Conservation (phyloP, 1,284 basidiomycete genomes). For the Coniferiporia sulphurascens region DNA sequence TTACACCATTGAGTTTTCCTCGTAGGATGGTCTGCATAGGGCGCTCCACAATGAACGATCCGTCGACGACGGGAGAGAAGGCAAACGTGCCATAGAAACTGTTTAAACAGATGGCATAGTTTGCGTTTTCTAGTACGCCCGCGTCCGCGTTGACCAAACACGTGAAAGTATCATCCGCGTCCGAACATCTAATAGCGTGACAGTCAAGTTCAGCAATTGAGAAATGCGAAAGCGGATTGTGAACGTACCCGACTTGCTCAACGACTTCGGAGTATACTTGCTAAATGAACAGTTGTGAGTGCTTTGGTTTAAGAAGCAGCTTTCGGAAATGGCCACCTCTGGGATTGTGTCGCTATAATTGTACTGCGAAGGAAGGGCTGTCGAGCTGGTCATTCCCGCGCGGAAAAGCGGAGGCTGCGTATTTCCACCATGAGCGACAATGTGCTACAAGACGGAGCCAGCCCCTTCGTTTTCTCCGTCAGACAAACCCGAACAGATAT, state of each 20-base stretch:
- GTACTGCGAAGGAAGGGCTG: constrained; percentile 21
- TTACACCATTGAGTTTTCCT: constrained; percentile 17
- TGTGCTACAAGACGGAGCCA: constrained; percentile 22
- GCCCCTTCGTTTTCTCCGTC: constrained; percentile 12
- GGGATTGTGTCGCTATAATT: constrained; percentile 19
- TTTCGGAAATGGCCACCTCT: constrained; percentile 10
- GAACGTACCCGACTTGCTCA: constrained; percentile 2
- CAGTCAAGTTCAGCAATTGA: no score
- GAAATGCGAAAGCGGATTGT: background rate
- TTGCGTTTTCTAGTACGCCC: constrained; percentile 30
- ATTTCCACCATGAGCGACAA: constrained; percentile 21
- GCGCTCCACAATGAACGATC: constrained; percentile 37
- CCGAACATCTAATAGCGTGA: constrained; percentile 30
- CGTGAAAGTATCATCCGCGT: constrained; percentile 27
- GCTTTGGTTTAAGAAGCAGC: background rate
- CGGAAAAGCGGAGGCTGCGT: constrained; percentile 21
- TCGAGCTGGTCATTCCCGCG: constrained; percentile 19
- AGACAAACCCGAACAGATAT: background rate
- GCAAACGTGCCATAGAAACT: constrained; percentile 39
- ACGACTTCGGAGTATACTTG: background rate
- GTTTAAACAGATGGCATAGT: constrained; percentile 29
- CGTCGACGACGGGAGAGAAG: constrained; percentile 43
- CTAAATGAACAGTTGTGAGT: background rate
- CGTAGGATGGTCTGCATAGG: constrained; percentile 33
- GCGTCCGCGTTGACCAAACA: constrained; percentile 33